These are phyloP conservation scores for Nakazawaea siamensis DNA, from an alignment of 805 yeast genomes.

Conservation along the genomic window DNA sequence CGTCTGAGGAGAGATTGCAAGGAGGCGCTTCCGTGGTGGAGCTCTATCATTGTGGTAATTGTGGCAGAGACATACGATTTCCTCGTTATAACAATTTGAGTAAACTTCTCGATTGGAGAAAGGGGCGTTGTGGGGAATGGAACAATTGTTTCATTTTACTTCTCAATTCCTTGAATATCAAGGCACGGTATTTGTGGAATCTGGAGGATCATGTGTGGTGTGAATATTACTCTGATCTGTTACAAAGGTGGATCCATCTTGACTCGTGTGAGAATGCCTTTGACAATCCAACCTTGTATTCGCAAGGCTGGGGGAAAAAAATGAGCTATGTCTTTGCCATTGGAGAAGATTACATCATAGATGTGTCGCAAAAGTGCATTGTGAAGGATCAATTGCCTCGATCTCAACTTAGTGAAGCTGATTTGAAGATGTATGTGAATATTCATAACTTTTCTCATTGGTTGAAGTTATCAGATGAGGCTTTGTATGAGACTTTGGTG, in stretches of 20 bases:
- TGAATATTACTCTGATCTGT: conserved; percentile 61
- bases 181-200: conserved; percentile 76
- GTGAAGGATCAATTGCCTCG: conserved; percentile 36
- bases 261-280: conserved; percentile 85
- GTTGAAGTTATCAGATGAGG: conserved; percentile 20
- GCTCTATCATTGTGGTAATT: conserved; percentile 48
- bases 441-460: conserved; percentile 29
- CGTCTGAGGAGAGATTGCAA: conserved; percentile 28
- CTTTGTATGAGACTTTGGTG: conserved; percentile 27
- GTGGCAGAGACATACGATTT: conserved; percentile 44
- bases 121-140: conserved; percentile 96
- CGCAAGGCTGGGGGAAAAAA: conserved; percentile 84
- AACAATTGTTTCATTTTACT: conserved; percentile 74
- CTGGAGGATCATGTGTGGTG: conserved; percentile 96
- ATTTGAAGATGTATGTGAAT: conserved; percentile 26
- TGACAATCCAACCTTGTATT: conserved; percentile 73
- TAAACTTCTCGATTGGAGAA: conserved; percentile 48
- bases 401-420: conserved; percentile 31
- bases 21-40: conserved; percentile 57
- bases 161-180: conserved; percentile 55
- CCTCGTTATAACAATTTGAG: conserved; percentile 71
- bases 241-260: conserved; percentile 75
- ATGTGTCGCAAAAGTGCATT: conserved; percentile 66
- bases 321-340: conserved; percentile 85
- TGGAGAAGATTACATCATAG: conserved; percentile 51